Conservation (phyloP, 2,329 filamentous ascomycete genomes). For the Xylariaceae sp. region DNA sequence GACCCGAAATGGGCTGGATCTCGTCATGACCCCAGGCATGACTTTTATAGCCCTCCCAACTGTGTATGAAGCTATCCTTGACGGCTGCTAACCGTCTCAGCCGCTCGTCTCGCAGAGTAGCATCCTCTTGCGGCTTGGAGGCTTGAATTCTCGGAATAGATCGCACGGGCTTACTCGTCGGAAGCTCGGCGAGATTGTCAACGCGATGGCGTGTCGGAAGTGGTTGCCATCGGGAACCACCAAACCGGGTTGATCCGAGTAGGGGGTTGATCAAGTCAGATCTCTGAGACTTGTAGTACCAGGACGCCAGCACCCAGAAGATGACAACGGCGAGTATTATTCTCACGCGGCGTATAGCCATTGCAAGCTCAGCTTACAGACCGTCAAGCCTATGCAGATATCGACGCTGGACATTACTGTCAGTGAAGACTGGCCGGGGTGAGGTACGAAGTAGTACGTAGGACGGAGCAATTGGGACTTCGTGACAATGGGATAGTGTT, state of each 20-base stretch:
- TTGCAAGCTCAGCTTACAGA: slow-evolving; percentile 15
- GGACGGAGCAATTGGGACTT: background rate
- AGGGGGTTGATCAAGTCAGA: slow-evolving; percentile 18
- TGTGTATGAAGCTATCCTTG: slow-evolving; percentile 47
- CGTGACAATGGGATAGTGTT: background rate
- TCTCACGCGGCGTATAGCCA: slow-evolving; percentile 31
- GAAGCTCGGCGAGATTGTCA: slow-evolving; percentile 32
- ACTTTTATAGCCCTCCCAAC: slow-evolving; percentile 56
- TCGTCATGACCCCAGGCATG: slow-evolving; percentile 62
- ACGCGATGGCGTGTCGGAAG: slow-evolving; percentile 35
- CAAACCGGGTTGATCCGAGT: slow-evolving; percentile 6
- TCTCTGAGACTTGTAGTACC: slow-evolving; percentile 30
- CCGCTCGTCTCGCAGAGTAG: slow-evolving; percentile 32
- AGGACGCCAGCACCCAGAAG: slow-evolving; percentile 30
- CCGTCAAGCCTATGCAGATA: slow-evolving; percentile 3
- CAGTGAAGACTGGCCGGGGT: background rate
- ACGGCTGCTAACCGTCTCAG: slow-evolving; percentile 41
- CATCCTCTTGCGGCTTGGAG: slow-evolving; percentile 43
- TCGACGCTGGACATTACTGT: slow-evolving; percentile 4
- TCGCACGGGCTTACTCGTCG: slow-evolving; percentile 38
- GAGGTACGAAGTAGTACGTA: background rate
- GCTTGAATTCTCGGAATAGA: slow-evolving; percentile 57
- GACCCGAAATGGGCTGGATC: slow-evolving; percentile 51
- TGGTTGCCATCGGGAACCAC: slow-evolving; percentile 30
- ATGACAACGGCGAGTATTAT: slow-evolving; percentile 28